Base-by-base conservation (phyloP, 2,329 filamentous ascomycete genomes). In the Parastagonospora nodorum region DNA sequence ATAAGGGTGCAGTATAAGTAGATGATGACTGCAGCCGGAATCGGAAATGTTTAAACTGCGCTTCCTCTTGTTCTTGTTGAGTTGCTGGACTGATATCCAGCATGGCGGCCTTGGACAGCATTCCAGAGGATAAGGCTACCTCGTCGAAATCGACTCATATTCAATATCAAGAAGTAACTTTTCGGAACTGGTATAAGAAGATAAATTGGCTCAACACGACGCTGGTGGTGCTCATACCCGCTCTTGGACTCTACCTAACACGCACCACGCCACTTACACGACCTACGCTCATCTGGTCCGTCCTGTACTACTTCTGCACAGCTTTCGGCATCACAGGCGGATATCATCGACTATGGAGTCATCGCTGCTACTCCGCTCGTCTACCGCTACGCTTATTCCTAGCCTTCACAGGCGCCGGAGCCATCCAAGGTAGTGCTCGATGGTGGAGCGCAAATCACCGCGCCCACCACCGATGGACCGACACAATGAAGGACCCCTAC, bases 181-280 rank as follows among this genome's bases (percentile, higher is more conserved):
- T 61, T 7, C 76, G 79, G 60, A 96, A 96, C 79, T 93, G 89
- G 89, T 85, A 92, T 77, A 87, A 91, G 77, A 91, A 96, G 71
- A 83, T 96, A 78, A 91, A 96, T 82, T 96, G 92, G 91, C 82
- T 96, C 60, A 96, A 94, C 75, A 86, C 89, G 49, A 84, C 80
- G 54, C 84, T 96, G 73, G 92, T 96, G 70, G 74, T 95, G 60
- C 78, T 88, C 51, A 81, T 96, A 33, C 92, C 92, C 36, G 53
- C 90, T 32, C 80, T 83, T 48, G 92, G 92, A 53, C 82, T 89
- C 68, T 77, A 92, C 63, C 83, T 86, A 47, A 81, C 91, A 48
- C 86, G 88, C 75, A 95, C 87, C 84, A 88, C 90, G 36, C 89
- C 90, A 42, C 77, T 93, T 38, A 82, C 84, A 38, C 74, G 80